phyloP scores from a whole-genome alignment of 2,329 filamentous ascomycete species.

The Fusarium foetens region DNA sequence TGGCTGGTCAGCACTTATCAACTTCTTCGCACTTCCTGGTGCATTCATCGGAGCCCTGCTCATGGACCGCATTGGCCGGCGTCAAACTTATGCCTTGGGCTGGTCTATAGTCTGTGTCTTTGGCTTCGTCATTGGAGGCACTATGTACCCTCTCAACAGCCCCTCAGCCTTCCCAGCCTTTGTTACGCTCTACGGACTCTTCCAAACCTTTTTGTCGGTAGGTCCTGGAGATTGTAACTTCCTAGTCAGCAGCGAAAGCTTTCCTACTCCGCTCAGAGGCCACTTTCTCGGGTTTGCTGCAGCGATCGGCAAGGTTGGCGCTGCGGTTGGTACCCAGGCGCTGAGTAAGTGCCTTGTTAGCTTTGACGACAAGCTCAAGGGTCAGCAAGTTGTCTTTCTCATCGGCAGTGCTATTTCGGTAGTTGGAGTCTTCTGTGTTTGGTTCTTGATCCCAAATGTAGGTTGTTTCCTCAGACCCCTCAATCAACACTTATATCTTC shows the following conservation, averaged over 20 bases:
- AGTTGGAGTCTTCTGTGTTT: not conserved
- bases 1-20: not conserved
- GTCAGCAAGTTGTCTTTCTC: not conserved
- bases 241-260: not conserved
- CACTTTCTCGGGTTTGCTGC: not conserved
- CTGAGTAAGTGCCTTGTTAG: not conserved
- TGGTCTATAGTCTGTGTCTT: not conserved
- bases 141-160: not conserved
- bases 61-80: not conserved
- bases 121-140: not conserved
- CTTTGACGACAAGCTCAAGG: not conserved
- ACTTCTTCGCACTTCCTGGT: not conserved
- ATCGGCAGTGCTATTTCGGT: not conserved
- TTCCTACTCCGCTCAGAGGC: not conserved
- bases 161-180: not conserved
- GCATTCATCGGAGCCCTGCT: not conserved
- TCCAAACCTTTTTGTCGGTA: not conserved
- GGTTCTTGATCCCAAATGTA: not conserved
- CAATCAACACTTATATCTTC: fast-evolving
- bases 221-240: not conserved
- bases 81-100: not conserved
- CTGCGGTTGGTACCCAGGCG: not conserved
- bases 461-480: not conserved
- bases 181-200: not conserved
- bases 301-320: not conserved